Base-by-base conservation (phyloP, 2,329 filamentous ascomycete species). In the Rutstroemia sp. region DNA sequence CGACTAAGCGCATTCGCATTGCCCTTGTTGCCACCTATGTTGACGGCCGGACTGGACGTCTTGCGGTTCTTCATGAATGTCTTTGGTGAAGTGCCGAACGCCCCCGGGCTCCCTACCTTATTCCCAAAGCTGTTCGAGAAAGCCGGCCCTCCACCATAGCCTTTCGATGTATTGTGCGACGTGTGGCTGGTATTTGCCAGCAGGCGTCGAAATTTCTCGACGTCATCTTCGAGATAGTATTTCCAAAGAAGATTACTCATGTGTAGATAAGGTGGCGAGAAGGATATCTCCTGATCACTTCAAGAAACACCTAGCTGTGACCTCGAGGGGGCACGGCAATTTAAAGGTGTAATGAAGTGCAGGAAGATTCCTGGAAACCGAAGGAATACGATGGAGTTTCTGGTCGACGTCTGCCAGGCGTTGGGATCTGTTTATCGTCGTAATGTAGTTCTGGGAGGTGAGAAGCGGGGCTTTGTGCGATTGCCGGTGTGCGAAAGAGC, bases 171-270 rank as follows among this genome's bases (percentile, higher is more conserved):
- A 58, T 75, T 68, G 65, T 82, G 81, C 61, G 77, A 65, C 67
- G 68, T 67, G 64, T 78, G 79, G 69, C 79, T 78, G 74, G 86
- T 79, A 72, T 83, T 83, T 69, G 86, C 86, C 81, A 99, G 81
- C 70, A 95, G 82, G 77, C 87, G 87, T 76, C 88, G 87, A 81
- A 99, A 97, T 71, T 78, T 84, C 72, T 95, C 92, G 84, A 96
- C 88, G 84, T 99, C 91, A 81, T 96, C 89, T 84, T 96, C 88
- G 79, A 95, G 87, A 73, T 92, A 97, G 73, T 83, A 89, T 81
- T 91, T 92, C 92, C 92, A 96, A 73, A 99, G 84, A 82, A 88
- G 83, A 78, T 91, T 87, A 86, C 89, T 97, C 92, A 97, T 94
- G 84, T 83, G 84, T 76, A 71, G 73, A 65, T 64, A 67, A 61